These are phyloP conservation scores for Xerocomellus chrysenteron DNA, from an alignment of 768 basidiomycete genomes.

Conservation along the genomic window DNA sequence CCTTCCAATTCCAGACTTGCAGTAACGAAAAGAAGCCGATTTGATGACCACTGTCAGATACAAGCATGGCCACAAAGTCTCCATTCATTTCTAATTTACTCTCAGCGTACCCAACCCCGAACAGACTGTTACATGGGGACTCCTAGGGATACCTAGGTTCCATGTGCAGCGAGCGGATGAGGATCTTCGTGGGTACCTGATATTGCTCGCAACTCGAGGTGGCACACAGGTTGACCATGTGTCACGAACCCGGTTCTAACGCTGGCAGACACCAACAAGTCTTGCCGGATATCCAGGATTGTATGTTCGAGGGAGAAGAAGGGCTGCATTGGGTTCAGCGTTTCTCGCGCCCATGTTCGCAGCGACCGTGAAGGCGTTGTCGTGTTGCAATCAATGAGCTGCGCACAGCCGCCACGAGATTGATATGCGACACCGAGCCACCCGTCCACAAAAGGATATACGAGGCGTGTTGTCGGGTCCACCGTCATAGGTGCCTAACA, in stretches of 20 bases:
- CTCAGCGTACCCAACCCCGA: no score
- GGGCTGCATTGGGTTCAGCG: neutral
- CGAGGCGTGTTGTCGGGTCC: no score
- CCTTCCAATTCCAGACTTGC: no score
- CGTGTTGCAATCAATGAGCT: neutral
- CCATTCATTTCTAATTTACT: no score
- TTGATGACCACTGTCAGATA: no score
- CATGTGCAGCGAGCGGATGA: neutral
- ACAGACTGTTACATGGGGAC: no score
- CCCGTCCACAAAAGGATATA: neutral
- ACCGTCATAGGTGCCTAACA: neutral
- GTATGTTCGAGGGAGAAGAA: neutral
- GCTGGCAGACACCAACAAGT: neutral
- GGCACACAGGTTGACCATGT: no score
- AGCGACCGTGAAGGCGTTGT: neutral
- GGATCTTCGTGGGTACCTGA: neutral
- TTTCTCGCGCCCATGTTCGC: neutral
- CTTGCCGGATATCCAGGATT: neutral
- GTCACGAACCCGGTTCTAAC: neutral
- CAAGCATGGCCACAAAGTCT: no score
- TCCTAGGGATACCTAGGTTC: no score
- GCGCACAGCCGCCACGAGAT: no score
- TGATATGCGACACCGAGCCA: neutral
- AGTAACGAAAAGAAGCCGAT: no score
- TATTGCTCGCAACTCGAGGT: neutral